Evolutionary conservation across 768 basidiomycete species (phyloP), one percentile per base, ranked within the genome.

Genomic region (Leccinum variicolor): DNA sequence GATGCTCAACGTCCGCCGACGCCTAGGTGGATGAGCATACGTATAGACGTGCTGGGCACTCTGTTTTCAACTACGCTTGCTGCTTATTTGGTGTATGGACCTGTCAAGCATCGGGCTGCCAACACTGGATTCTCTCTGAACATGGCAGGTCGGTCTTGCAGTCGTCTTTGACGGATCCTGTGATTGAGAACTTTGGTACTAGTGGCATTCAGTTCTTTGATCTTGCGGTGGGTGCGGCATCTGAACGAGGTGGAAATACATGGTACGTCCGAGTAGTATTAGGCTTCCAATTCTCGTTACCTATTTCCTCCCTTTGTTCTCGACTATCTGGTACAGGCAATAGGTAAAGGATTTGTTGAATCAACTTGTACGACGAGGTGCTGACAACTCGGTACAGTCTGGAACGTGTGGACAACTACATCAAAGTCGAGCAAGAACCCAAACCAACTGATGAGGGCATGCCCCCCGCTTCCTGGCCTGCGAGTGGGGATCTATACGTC

Each of bases 171-270:
- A 1, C 6, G 15, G 13, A 4, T 7, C 9, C 15, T 6, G 9
- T 48, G 19, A 17, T 13, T 23, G 14, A 61, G 17, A 9, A 26
- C n/a, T 14, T 28, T 19, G 14, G 26, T 50, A n/a, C n/a, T n/a
- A 75, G 81, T 86, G 21, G 77, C 75, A 4, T 87, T 89, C 66
- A 83, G 81, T 53, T 68, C 73, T 15, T 66, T 80, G 70, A 83
- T 88, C 45, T 66, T 89, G 43, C 80, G 73, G 70, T 78, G 77
- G 76, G 69, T 82, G 9, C 65, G 79, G n/a, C 60, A 69, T 14
- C 52, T 75, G 50, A 82, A 83, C 61, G 69, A 73, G n/a, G 72
- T 81, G 25, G 78, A 82, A 61, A 75, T 79, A 33, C 59, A 69
- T 26, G 80, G 81, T 86, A 45, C 1, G 58, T 50, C 5, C 0